phyloP scores from a whole-genome alignment of 306 rosid species.

The Vicia sativa region DNA sequence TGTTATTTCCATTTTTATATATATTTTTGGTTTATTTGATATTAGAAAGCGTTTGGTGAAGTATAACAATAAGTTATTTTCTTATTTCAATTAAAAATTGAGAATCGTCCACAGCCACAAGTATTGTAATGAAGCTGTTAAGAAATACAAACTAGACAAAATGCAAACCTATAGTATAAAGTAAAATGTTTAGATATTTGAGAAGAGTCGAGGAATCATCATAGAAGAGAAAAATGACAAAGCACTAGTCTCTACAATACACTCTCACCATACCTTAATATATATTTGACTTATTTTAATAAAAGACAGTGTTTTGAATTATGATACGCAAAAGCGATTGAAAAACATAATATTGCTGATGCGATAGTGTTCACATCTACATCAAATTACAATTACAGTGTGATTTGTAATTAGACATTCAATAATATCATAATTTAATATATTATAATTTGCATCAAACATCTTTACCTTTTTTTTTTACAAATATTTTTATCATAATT shows the following conservation, averaged over 20 bases:
- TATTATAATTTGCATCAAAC: too few relatives aligned
- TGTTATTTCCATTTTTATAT: constrained; percentile 10
- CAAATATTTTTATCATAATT: too few relatives aligned
- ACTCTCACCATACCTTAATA: background rate
- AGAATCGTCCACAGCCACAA: background rate
- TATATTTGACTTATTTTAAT: background rate
- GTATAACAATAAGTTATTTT: background rate
- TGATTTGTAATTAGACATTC: too few relatives aligned
- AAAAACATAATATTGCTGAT: too few relatives aligned
- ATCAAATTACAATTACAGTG: too few relatives aligned
- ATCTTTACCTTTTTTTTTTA: too few relatives aligned
- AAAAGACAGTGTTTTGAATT: too few relatives aligned
- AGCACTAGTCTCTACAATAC: background rate
- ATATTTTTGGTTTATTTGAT: constrained; percentile 11
- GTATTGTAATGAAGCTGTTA: background rate
- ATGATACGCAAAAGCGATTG: too few relatives aligned
- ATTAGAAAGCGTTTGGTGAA: constrained; percentile 19
- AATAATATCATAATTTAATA: too few relatives aligned
- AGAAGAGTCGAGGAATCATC: background rate
- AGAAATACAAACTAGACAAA: constrained; percentile 7
- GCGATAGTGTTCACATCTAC: too few relatives aligned
- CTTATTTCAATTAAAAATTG: background rate
- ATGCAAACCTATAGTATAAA: background rate
- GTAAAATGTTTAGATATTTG: background rate
- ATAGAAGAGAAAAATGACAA: background rate